Conservation (phyloP, 768 basidiomycete species). For the Lactarius akahatsu region DNA sequence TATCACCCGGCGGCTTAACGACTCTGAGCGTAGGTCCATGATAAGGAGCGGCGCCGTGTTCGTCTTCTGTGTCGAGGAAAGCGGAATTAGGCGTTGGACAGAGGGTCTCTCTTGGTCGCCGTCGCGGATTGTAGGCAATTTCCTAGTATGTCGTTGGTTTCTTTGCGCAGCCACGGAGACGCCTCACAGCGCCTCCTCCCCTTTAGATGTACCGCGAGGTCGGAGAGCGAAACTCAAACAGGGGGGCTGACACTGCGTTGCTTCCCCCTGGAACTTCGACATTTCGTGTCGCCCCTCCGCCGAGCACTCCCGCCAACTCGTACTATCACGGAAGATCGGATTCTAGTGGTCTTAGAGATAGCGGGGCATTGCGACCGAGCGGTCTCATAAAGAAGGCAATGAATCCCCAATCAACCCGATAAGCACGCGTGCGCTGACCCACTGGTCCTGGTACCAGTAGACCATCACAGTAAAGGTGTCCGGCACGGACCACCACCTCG, state of each 20-base stretch:
- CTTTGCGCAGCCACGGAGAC: conserved; percentile 6
- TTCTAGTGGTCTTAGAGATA: conserved; percentile 28
- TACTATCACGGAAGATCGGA: conserved; percentile 26
- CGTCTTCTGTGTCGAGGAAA: conserved; percentile 86
- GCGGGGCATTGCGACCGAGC: conserved; percentile 33
- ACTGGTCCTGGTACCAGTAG: conserved; percentile 39
- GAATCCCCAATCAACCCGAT: not conserved
- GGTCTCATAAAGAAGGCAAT: conserved; percentile 82
- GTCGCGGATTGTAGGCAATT: conserved; percentile 81
- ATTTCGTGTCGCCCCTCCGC: conserved; percentile 23
- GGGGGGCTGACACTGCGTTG: conserved; percentile 20
- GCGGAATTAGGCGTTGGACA: conserved; percentile 87
- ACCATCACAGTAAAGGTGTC: conserved; percentile 84
- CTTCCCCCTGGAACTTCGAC: conserved; percentile 27
- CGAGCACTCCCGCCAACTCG: conserved; percentile 19
- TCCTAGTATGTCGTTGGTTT: conserved; percentile 53
- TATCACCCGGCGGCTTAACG: conserved; percentile 81
- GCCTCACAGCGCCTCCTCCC: conserved; percentile 1
- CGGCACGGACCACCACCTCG: conserved; percentile 76
- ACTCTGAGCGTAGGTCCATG: conserved; percentile 63
- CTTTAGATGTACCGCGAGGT: conserved; percentile 79
- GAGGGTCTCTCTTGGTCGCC: conserved; percentile 79
- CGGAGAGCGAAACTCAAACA: conserved; percentile 51
- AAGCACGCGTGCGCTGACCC: conserved; percentile 14
- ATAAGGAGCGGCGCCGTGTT: conserved; percentile 68